Percentiles rank a stretch among this genome's conserved stretches.
phyloP scores from a whole-genome alignment of 2,329 filamentous ascomycete genomes.

The Claviceps quebecensis region DNA sequence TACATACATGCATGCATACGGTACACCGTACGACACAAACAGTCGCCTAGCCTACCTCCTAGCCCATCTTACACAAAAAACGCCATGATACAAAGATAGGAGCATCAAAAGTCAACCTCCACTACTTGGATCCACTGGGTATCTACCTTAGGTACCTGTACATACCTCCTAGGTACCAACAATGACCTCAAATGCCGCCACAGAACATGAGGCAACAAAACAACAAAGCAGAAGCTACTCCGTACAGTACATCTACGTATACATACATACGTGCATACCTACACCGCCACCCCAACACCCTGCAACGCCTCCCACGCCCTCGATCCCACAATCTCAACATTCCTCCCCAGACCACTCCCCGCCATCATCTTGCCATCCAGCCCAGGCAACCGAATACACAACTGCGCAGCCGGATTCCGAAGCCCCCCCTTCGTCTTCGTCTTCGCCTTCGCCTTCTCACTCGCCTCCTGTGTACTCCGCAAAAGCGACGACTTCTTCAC shows the following conservation, averaged over 20 bases:
- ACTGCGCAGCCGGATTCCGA: conserved; percentile 27
- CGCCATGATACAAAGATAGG: neutral
- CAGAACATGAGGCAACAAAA: neutral
- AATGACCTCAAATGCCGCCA: no score
- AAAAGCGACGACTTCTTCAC: conserved; percentile 36
- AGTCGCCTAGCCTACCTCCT: no score
- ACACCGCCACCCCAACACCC: conserved; percentile 21
- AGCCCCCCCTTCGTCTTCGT: neutral
- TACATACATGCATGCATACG: no score
- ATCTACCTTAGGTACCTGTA: neutral
- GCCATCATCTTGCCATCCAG: conserved; percentile 29
- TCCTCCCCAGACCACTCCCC: conserved; percentile 16
- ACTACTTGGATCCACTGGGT: neutral
- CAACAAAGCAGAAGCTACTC: no score
- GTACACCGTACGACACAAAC: no score
- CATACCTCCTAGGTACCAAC: no score
- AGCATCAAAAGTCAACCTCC: neutral
- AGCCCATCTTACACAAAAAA: neutral
- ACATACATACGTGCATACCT: no score
- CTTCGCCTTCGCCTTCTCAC: conserved; percentile 7
- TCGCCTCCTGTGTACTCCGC: conserved; percentile 8
- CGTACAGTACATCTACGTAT: no score
- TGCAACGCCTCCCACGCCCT: conserved; percentile 42
- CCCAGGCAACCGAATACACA: conserved; percentile 37
- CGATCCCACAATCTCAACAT: conserved; percentile 37